Conservation (phyloP, 1,284 basidiomycete species). For the Meripilus lineatus region DNA sequence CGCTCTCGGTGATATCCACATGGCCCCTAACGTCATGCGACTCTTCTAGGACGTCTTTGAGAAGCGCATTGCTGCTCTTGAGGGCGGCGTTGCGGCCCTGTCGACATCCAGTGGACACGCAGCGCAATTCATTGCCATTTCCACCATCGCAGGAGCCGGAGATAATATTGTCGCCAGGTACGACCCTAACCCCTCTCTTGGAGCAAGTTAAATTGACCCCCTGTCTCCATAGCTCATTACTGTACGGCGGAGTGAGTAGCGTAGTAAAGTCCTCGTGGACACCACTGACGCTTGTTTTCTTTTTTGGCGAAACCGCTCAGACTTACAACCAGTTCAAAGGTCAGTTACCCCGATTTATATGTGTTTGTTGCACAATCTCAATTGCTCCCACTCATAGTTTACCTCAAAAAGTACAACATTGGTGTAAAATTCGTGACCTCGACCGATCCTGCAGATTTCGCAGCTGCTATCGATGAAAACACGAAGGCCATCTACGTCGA, state of each 20-base stretch:
- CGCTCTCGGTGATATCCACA: too few relatives aligned
- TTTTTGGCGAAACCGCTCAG: too few relatives aligned
- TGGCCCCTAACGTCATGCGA: too few relatives aligned
- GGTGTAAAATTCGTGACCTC: constrained; percentile 72
- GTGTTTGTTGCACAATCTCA: too few relatives aligned
- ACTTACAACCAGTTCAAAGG: constrained; percentile 91
- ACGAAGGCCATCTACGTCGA: constrained; percentile 82
- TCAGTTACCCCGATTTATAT: constrained; percentile 21
- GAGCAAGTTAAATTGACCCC: too few relatives aligned
- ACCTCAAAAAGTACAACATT: constrained; percentile 77
- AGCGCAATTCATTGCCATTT: constrained; percentile 78
- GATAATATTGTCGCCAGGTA: constrained; percentile 80
- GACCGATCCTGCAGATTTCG: constrained; percentile 60
- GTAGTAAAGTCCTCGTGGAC: too few relatives aligned
- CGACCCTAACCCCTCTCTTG: constrained; percentile 20
- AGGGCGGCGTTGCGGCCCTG: constrained; percentile 78
- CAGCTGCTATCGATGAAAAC: constrained; percentile 69
- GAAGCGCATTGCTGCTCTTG: constrained; percentile 78
- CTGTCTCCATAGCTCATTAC: constrained; percentile 37
- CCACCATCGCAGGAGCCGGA: constrained; percentile 60
- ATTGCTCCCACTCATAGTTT: constrained; percentile 46
- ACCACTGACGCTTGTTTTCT: background rate
- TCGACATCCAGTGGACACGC: constrained; percentile 78
- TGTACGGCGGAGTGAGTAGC: constrained; percentile 61
- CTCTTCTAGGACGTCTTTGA: constrained; percentile 75